Conservation (phyloP, 768 basidiomycete species). For the Mycena olivaceomarginata region DNA sequence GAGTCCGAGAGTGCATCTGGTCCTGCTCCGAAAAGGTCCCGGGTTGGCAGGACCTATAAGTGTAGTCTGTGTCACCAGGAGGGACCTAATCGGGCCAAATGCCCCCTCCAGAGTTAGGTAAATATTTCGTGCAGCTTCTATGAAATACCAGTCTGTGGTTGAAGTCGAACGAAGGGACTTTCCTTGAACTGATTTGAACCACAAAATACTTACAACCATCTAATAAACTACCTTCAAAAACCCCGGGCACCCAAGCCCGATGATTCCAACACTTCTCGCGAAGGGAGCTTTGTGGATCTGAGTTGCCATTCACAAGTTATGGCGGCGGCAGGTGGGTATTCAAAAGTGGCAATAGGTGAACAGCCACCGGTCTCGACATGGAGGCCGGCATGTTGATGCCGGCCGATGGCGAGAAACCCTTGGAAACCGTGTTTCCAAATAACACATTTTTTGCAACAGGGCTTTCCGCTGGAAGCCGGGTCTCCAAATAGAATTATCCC, state of each 20-base stretch:
- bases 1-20: not conserved
- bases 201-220: too few relatives aligned
- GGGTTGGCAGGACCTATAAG: constrained; percentile 1
- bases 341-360: not conserved
- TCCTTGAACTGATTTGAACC: too few relatives aligned
- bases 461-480: too few relatives aligned
- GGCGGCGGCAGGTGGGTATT: not conserved
- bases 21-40: not conserved
- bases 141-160: too few relatives aligned
- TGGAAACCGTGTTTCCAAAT: not conserved
- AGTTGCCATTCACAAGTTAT: too few relatives aligned
- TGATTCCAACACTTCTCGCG: too few relatives aligned
- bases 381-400: not conserved
- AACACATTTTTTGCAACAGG: too few relatives aligned
- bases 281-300: too few relatives aligned
- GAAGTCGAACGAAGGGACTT: too few relatives aligned
- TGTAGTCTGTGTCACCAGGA: constrained; percentile 1
- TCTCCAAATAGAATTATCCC: not conserved
- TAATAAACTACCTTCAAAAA: too few relatives aligned
- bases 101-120: not conserved
- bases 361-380: constrained; percentile 6
- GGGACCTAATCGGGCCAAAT: not conserved
- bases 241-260: too few relatives aligned
- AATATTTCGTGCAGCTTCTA: too few relatives aligned
- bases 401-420: not conserved